Base-by-base conservation (phyloP, 2,329 filamentous ascomycete species). In the Rhinocladiella mackenziei region DNA sequence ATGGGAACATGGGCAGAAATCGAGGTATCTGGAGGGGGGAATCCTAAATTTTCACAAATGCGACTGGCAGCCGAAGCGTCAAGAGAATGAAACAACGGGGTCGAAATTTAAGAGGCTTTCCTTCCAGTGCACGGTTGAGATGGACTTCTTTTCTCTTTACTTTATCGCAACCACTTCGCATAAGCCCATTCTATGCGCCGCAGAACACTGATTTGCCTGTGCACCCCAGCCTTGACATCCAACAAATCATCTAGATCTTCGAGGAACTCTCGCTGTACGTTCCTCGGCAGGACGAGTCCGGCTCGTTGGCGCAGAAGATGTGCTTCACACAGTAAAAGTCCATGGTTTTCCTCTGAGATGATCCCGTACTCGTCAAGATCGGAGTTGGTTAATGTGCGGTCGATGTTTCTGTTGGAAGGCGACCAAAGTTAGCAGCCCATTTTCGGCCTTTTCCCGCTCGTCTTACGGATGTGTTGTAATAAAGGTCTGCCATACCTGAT, bases 101-200 rank as follows among this genome's bases (percentile, higher is more conserved):
- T n/a, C n/a, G n/a, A n/a, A n/a, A n/a, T n/a, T n/a, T n/a, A n/a
- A n/a, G n/a, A n/a, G n/a, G n/a, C n/a, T n/a, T n/a, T n/a, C n/a
- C n/a, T n/a, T n/a, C n/a, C n/a, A n/a, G n/a, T n/a, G n/a, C n/a
- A n/a, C n/a, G n/a, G n/a, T n/a, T n/a, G n/a, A n/a, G n/a, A n/a
- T n/a, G n/a, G n/a, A n/a, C n/a, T n/a, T 40, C 28, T 10, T 23
- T 10, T 13, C 9, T 43, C 17, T 7, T 19, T 17, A 38, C 5
- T 11, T 52, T 32, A 55, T 28, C 23, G 38, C 25, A 86, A 61
- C 84, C 85, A 96, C 61, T 82, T 83, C 2, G 79, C 79, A 70
- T 96, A 97, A 3, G 85, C 84, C 91, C 92, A 97, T 51, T 86
- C 76, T 56, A 97, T 88, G 48, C 92, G 77, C 57, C 89, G 80